Base-by-base conservation (phyloP, 768 basidiomycete genomes). In the Agaricus subrufescens region DNA sequence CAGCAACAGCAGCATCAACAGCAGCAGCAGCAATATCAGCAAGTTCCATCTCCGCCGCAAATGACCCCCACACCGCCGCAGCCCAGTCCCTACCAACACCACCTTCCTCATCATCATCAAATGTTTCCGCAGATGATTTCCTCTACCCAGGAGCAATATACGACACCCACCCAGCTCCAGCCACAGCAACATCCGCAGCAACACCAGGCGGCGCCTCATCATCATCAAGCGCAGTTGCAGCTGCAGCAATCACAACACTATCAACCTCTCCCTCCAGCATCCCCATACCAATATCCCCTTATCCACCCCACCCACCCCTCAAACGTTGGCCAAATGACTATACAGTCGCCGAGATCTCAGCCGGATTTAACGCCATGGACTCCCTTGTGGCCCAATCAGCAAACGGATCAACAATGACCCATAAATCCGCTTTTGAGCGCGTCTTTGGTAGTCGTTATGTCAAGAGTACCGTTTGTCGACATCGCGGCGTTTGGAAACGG, bases 321-420 rank as follows among this genome's bases (percentile, higher is more conserved):
- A 87, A 87, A 64, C 81, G 85, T 12, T 89, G 87, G 87, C 87
- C 87, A 37, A 87, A 87, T 63, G 87, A 88, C 69, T 87, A 85
- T 65, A 83, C 82, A 8, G 86, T 89, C 23, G 77, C 75, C 49
- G 86, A 88, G 65, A 73, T 88, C 54, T 77, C 84, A 1, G 64
- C 67, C 1, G 86, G 87, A 1, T 86, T 89, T 66, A 75, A 73
- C 38, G 69, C 77, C 40, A 77, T 78, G 76, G 77, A 78, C 65
- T 63, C 56, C 42, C 76, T 69, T 60, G 73, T 67, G 31, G 66
- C 71, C 0, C 71, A 71, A 31, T 69, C 71, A 9, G 69, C 73
- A 4, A 62, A 66, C 7, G 67, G 71, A 40, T 70, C 77, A 11
- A 71, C 72, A 37, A 73, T 82, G 62, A 87, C 84, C 3, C 86